Evolutionary conservation across 495 filamentous ascomycete species (phyloP).

Genomic region (Rhypophila decipiens): DNA sequence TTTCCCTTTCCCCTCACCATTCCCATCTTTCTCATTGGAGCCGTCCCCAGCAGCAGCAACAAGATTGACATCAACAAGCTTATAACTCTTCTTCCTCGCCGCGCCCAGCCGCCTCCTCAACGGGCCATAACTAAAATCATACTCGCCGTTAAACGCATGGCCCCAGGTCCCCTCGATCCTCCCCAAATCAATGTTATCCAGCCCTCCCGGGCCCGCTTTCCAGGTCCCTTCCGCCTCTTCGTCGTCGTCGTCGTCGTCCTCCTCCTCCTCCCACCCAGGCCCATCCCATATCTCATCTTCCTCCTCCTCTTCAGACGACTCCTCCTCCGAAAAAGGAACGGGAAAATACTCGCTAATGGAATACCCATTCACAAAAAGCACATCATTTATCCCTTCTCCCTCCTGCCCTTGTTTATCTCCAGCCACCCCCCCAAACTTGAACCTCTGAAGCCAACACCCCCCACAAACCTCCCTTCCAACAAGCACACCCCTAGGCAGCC

Average conservation of each 20-base stretch:
- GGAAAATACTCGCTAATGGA: slow-evolving; percentile 53
- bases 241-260: no score
- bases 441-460: slow-evolving; percentile 57
- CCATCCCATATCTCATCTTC: no score
- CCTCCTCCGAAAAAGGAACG: no score
- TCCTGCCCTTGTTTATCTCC: neutral
- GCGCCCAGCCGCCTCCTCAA: slow-evolving; percentile 29
- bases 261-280: no score
- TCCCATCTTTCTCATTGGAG: neutral
- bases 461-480: slow-evolving; percentile 55
- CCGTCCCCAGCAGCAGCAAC: neutral
- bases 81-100: slow-evolving; percentile 32
- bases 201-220: no score
- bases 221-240: no score
- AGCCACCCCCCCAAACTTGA: slow-evolving; percentile 42
- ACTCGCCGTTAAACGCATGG: slow-evolving; percentile 32
- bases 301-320: no score
- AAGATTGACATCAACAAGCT: slow-evolving; percentile 11
- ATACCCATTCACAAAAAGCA: slow-evolving; percentile 58
- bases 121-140: slow-evolving; percentile 47
- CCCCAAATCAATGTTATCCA: slow-evolving; percentile 45
- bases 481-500: no score
- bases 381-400: slow-evolving; percentile 23
- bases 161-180: slow-evolving; percentile 58
- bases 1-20: no score